phyloP scores from a whole-genome alignment of 805 yeast species.

The Debaryomyces castellii region DNA sequence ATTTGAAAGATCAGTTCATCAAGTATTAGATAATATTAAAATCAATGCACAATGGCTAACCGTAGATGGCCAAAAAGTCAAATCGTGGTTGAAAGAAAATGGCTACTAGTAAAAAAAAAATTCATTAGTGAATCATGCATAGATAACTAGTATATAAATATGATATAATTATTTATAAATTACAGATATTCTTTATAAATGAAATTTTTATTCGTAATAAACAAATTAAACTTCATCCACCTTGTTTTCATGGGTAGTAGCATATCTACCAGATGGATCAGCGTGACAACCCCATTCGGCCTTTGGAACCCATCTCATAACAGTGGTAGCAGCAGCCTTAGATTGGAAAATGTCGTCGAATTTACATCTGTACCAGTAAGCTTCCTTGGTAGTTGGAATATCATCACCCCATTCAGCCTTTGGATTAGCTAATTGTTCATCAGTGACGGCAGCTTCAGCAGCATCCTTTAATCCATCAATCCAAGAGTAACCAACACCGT shows the following conservation, averaged over 20 bases:
- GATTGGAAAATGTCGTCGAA: slow-evolving; percentile 88
- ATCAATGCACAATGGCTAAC: slow-evolving; percentile 52
- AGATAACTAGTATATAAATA: not conserved
- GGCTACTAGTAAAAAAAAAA: slow-evolving; percentile 3
- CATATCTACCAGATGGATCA: slow-evolving; percentile 98
- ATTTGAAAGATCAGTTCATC: slow-evolving; percentile 56
- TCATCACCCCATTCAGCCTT: slow-evolving; percentile 96
- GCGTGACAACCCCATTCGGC: slow-evolving; percentile 99
- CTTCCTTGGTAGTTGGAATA: slow-evolving; percentile 96
- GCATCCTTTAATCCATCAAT: slow-evolving; percentile 96
- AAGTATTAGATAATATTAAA: slow-evolving; percentile 54
- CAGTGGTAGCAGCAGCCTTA: slow-evolving; percentile 92
- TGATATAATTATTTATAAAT: slow-evolving; percentile 1
- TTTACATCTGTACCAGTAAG: slow-evolving; percentile 97
- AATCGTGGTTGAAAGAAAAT: slow-evolving; percentile 39
- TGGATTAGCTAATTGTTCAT: slow-evolving; percentile 87
- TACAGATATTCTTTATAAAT: not conserved
- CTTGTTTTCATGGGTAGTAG: slow-evolving; percentile 75
- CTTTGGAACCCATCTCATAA: slow-evolving; percentile 99
- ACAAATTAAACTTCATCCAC: slow-evolving; percentile 22
- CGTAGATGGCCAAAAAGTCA: slow-evolving; percentile 43
- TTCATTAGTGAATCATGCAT: not conserved
- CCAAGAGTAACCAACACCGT: slow-evolving; percentile 99
- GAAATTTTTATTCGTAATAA: not conserved
- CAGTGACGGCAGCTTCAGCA: slow-evolving; percentile 82